Evolutionary conservation across 345 rosid species (phyloP).

Genomic region (Brassica nigra): DNA sequence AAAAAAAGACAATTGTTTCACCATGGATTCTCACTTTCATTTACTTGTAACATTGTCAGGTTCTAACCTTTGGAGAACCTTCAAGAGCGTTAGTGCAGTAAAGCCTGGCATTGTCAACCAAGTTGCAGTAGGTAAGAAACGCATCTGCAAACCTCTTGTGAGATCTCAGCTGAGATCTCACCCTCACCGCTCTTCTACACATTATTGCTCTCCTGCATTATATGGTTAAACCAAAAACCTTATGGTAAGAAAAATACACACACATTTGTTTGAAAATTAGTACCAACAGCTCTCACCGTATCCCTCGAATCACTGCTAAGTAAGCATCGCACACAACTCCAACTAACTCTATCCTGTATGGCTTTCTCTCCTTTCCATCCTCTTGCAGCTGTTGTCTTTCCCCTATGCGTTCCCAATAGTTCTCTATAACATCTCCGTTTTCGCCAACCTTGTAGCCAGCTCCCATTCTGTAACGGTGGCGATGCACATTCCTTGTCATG

Average conservation of each 20-base stretch:
- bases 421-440: constrained; percentile 70
- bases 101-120: constrained; percentile 88
- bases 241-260: not conserved
- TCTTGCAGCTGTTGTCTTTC: constrained; percentile 58
- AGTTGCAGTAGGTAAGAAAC: constrained; percentile 72
- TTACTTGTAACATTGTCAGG: not conserved
- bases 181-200: constrained; percentile 90
- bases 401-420: constrained; percentile 80
- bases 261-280: not conserved
- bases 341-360: constrained; percentile 91
- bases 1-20: not conserved
- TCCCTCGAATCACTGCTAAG: constrained; percentile 88
- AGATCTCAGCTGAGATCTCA: constrained; percentile 77
- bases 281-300: constrained; percentile 53
- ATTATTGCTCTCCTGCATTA: constrained; percentile 86
- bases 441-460: constrained; percentile 68
- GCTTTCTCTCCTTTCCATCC: constrained; percentile 63
- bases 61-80: constrained; percentile 79
- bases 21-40: constrained; percentile 17
- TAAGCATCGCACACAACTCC: constrained; percentile 97
- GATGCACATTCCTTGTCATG: constrained; percentile 91
- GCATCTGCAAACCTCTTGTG: constrained; percentile 94
- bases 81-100: constrained; percentile 83
- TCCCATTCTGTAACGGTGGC: constrained; percentile 89
- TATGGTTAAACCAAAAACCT: constrained; percentile 9